Conservation (phyloP, 768 basidiomycete species). For the Psilocybe cubensis region DNA sequence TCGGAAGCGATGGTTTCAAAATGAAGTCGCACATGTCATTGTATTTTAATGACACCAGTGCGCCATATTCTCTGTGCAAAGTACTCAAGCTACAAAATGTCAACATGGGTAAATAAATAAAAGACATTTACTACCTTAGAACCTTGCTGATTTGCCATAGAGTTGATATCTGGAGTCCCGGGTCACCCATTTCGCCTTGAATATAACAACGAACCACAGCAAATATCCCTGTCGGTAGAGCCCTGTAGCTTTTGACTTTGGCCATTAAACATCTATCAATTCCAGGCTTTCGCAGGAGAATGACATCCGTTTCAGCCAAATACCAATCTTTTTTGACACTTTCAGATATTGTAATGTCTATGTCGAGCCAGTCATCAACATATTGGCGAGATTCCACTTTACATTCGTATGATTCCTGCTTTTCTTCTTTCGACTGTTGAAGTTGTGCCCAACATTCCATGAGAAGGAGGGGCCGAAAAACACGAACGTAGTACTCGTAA, state of each 20-base stretch:
- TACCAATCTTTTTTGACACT: conserved; percentile 71
- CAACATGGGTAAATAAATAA: conserved; percentile 1
- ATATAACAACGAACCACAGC: conserved; percentile 62
- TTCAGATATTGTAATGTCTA: conserved; percentile 68
- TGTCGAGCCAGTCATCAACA: conserved; percentile 81
- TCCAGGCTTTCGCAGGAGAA: conserved; percentile 71
- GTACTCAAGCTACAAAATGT: conserved; percentile 76
- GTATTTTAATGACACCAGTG: conserved; percentile 79
- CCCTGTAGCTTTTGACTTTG: conserved; percentile 51
- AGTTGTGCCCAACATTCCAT: conserved; percentile 94
- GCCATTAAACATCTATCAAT: conserved; percentile 63
- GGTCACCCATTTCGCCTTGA: conserved; percentile 45
- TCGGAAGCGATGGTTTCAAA: conserved; percentile 65
- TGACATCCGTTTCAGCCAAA: conserved; percentile 81
- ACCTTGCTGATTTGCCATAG: conserved; percentile 81
- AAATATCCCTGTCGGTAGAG: conserved; percentile 48
- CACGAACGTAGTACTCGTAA: conserved; percentile 66
- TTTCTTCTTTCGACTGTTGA: conserved; percentile 73
- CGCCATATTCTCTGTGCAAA: conserved; percentile 89
- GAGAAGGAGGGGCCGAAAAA: conserved; percentile 85
- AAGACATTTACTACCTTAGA: conserved; percentile 61
- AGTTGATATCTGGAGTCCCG: conserved; percentile 65
- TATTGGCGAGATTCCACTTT: conserved; percentile 72
- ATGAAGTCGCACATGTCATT: conserved; percentile 80
- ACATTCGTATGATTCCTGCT: conserved; percentile 54